Base-by-base conservation (phyloP, 164 flowering plant species). In the Nymphaea thermarum region DNA sequence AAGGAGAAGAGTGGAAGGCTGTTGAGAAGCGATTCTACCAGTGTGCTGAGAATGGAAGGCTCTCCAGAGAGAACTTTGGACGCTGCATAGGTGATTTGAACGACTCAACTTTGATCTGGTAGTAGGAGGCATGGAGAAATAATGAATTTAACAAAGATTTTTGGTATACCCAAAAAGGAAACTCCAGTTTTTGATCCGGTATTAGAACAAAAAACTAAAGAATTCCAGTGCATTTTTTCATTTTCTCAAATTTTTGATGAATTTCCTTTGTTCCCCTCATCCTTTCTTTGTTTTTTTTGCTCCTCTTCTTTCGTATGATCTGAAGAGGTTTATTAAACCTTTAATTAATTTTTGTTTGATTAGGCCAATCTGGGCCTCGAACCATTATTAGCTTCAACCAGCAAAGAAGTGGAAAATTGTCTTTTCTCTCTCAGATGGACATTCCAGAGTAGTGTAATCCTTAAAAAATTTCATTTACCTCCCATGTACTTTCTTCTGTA, bases 1-100 rank as follows among this genome's bases (percentile, higher is more conserved):
- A 93, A 71, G 80, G 53, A 16, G 66, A 64, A 2, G 85, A 86
- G 0, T 94, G 99, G 99, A 79, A 68, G 65, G 74, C 82, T 0
- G 79, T 88, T 12, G 92, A 90, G 74, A 90, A 76, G 73, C 84
- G 91, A 7, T 94, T 94, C 66, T 12, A 75, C 53, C 87, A 80
- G 69, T 43, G 75, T 70, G 83, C 91, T 0, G 79, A 70, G 8
- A 72, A 83, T 63, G 90, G 84, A 51, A 80, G 61, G 79, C 82
- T 94, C 42, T 68, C 65, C 1, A 85, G 66, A 65, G 96, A 91
- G 6, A 84, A 87, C 72, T 94, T 91, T 71, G 96, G 93, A 18
- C 72, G 66, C 36, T 87, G 93, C 76, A 82, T 94, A 66, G 99
- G 99, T 79, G 65, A 68, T 65, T 16, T n/a, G 15, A 51, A 8